These are phyloP conservation scores for Candida neerlandica DNA, from an alignment of 1,139 yeast genomes.

Conservation along the genomic window DNA sequence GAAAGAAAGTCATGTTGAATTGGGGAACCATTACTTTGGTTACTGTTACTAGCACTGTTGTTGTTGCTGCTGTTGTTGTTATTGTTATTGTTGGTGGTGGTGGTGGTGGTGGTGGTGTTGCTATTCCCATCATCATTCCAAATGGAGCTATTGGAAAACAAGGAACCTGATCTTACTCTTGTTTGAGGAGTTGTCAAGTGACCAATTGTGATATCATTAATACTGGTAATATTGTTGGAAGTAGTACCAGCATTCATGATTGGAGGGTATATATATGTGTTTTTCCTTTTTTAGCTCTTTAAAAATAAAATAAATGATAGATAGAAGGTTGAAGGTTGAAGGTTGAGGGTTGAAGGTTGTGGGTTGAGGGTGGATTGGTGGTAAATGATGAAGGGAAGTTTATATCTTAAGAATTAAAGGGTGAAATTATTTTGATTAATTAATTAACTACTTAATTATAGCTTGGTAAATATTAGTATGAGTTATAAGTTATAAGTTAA, in stretches of 20 bases:
- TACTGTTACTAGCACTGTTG: conserved; percentile 2
- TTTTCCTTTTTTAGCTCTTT: not conserved
- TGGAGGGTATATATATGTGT: not conserved
- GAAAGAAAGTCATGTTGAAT: conserved; percentile 2
- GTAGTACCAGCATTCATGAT: conserved; percentile 2
- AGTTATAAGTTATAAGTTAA: too few relatives aligned
- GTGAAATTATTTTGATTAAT: too few relatives aligned
- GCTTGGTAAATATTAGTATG: too few relatives aligned
- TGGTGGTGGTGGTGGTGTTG: conserved; percentile 5
- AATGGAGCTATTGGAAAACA: conserved; percentile 47
- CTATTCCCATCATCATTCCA: conserved; percentile 45
- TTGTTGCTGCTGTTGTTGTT: conserved; percentile 6
- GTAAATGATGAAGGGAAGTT: not conserved
- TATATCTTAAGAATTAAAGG: too few relatives aligned
- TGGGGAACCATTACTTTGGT: conserved; percentile 1
- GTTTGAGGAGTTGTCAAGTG: conserved; percentile 12
- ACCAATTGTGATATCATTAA: conserved; percentile 3
- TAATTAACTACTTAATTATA: too few relatives aligned
- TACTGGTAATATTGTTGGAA: not conserved
- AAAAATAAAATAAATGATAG: too few relatives aligned
- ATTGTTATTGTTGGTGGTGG: too few relatives aligned
- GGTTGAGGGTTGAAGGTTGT: too few relatives aligned
- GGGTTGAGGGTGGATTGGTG: too few relatives aligned
- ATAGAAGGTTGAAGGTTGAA: too few relatives aligned
- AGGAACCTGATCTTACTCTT: conserved; percentile 47